Evolutionary conservation across 2,329 filamentous ascomycete species (phyloP), one percentile per base, ranked within the genome.

Genomic region (Corinectria fuckeliana): DNA sequence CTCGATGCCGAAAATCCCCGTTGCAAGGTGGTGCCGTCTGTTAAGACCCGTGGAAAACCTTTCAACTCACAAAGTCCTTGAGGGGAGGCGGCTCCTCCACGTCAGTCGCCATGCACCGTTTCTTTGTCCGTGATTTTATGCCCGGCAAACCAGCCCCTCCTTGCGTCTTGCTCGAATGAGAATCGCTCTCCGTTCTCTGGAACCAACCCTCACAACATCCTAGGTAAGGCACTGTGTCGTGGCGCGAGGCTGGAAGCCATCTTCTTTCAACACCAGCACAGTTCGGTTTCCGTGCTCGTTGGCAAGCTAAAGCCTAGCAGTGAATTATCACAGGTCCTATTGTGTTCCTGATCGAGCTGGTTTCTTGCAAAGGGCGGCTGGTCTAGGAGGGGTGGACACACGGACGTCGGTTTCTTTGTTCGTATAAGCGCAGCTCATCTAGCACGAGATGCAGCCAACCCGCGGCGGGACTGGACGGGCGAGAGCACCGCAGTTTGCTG

Each of bases 351-450:
- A 36, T 50, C 14, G 21, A 21, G 32, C 32, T 38, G n/a, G 28
- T 26, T 32, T n/a, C 10, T 13, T 16, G n/a, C 16, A 11, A 20
- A 25, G 16, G 49, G 20, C 42, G 25, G 42, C n/a, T 9, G 13
- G 4, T 16, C 8, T 38, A 18, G 36, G 16, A 18, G 34, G 42
- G 23, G n/a, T 5, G 25, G 23, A 7, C 42, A 28, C 42, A 18
- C 42, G 26, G n/a, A 18, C n/a, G 11, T 10, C 7, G 9, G n/a
- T 45, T 48, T 48, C 51, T 55, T 55, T 55, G 51, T 45, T 36
- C n/a, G 32, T 18, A 8, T 45, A 13, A 5, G 13, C n/a, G 23
- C n/a, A 28, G 25, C 25, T 14, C 32, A 36, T n/a, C 32, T 9
- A 9, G n/a, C 32, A 18, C 32, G 32, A 7, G 32, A 18, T 36